Evolutionary conservation across 208 protist genomes (phyloP).

Genomic region (Trypanosoma melophagium): DNA sequence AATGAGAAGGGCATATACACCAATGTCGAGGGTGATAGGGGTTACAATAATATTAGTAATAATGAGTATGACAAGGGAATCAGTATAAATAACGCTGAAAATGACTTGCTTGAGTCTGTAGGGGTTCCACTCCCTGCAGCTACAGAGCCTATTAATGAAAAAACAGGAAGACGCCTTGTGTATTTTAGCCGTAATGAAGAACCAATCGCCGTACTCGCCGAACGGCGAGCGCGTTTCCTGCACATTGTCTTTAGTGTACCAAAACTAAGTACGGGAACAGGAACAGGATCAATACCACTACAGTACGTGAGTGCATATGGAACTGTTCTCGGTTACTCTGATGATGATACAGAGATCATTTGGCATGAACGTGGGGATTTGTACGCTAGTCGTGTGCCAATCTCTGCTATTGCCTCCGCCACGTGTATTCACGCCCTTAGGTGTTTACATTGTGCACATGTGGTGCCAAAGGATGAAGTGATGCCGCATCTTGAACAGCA

Average conservation of each 20-base stretch:
- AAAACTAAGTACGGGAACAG: background rate
- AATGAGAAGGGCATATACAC: background rate
- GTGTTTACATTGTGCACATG: constrained; percentile 66
- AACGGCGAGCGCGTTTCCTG: constrained; percentile 44
- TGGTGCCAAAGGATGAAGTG: constrained; percentile 52
- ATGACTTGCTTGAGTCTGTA: constrained; percentile 12
- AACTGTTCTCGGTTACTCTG: constrained; percentile 73
- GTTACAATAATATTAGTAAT: constrained; percentile 10
- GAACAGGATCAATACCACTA: constrained; percentile 1
- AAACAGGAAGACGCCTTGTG: constrained; percentile 50
- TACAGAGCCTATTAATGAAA: constrained; percentile 51
- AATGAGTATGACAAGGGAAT: background rate
- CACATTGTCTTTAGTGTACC: constrained; percentile 40
- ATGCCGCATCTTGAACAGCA: constrained; percentile 62
- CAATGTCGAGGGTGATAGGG: no score
- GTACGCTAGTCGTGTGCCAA: constrained; percentile 52
- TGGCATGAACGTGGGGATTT: constrained; percentile 71
- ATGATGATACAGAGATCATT: constrained; percentile 67
- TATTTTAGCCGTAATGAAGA: constrained; percentile 46
- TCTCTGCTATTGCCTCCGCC: constrained; percentile 44
- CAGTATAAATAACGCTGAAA: background rate
- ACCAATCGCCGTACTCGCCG: constrained; percentile 40
- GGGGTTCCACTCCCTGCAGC: constrained; percentile 32
- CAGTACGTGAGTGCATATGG: constrained; percentile 35
- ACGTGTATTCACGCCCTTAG: constrained; percentile 46